A percentile compares a stretch with the other conserved stretches of the same genome.
Conservation (phyloP, 306 rosid species). For the Quercus suber region DNA sequence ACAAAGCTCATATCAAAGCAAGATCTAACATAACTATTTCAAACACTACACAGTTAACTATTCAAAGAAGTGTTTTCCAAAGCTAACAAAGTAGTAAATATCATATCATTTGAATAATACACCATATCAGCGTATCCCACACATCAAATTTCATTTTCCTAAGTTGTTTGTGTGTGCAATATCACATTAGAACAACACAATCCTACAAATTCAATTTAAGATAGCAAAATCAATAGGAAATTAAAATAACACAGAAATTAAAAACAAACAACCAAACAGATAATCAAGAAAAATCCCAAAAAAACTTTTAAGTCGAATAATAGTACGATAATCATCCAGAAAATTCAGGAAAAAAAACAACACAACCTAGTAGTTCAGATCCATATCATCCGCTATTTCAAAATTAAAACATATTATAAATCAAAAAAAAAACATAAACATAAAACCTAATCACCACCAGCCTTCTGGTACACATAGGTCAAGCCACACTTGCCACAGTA, state of each 20-base stretch:
- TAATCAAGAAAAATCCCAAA: background rate
- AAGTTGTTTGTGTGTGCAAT: too few relatives aligned
- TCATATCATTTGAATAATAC: too few relatives aligned
- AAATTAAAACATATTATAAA: background rate
- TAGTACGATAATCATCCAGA: background rate
- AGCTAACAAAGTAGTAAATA: too few relatives aligned
- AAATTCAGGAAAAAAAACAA: background rate
- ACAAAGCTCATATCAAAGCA: background rate
- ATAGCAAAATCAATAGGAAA: background rate
- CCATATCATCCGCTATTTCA: background rate
- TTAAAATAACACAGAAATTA: background rate
- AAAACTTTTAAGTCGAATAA: background rate
- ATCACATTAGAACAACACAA: too few relatives aligned
- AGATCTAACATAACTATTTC: background rate
- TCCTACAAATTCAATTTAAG: too few relatives aligned
- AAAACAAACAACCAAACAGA: background rate
- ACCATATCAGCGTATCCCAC: too few relatives aligned
- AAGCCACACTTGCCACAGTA: conserved; percentile 93
- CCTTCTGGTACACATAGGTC: conserved; percentile 86
- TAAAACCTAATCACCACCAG: conserved; percentile 55
- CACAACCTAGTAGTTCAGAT: background rate
- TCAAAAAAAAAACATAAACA: background rate
- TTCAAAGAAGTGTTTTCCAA: background rate
- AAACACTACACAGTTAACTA: background rate
- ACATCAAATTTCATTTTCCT: too few relatives aligned